A percentile compares a stretch with the other conserved stretches of the same genome.
Conservation (phyloP, 2,329 filamentous ascomycete species). For the Colletotrichum lupini region DNA sequence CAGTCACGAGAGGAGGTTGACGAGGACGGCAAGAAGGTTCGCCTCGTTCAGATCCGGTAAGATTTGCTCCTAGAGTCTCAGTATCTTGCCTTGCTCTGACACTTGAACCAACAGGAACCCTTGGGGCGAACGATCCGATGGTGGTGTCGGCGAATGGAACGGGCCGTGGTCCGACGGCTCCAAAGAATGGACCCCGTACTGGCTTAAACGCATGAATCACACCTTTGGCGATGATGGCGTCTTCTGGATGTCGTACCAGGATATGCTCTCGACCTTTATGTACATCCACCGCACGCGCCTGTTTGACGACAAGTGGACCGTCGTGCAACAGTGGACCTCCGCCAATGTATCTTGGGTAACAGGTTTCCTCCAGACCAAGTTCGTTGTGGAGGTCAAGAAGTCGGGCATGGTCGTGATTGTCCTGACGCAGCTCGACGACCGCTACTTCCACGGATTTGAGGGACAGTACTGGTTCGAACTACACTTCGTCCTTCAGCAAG, state of each 20-base stretch:
- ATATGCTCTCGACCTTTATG: slow-evolving; percentile 68
- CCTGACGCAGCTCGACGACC: slow-evolving; percentile 56
- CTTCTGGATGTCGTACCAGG: slow-evolving; percentile 70
- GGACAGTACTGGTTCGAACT: slow-evolving; percentile 56
- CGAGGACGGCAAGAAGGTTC: slow-evolving; percentile 51
- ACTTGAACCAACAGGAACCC: slow-evolving; percentile 65
- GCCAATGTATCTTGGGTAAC: slow-evolving; percentile 56
- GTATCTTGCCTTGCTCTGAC: background rate
- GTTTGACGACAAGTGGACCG: slow-evolving; percentile 61
- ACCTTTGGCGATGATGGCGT: slow-evolving; percentile 81
- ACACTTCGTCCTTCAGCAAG: slow-evolving; percentile 55
- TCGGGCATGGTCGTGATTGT: slow-evolving; percentile 56
- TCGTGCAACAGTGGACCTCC: slow-evolving; percentile 57
- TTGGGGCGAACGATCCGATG: slow-evolving; percentile 69
- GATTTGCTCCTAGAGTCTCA: background rate
- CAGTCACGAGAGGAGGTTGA: slow-evolving; percentile 56
- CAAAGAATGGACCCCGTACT: slow-evolving; percentile 85
- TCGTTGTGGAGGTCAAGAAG: slow-evolving; percentile 54
- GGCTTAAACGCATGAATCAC: slow-evolving; percentile 78
- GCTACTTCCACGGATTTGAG: slow-evolving; percentile 57
- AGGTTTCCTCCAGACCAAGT: slow-evolving; percentile 57
- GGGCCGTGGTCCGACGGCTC: slow-evolving; percentile 82
- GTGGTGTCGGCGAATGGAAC: slow-evolving; percentile 69
- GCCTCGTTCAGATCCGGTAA: slow-evolving; percentile 58
- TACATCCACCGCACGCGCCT: slow-evolving; percentile 68